Evolutionary conservation across 768 basidiomycete genomes (phyloP).

Genomic region (Candolleomyces aberdarensis): DNA sequence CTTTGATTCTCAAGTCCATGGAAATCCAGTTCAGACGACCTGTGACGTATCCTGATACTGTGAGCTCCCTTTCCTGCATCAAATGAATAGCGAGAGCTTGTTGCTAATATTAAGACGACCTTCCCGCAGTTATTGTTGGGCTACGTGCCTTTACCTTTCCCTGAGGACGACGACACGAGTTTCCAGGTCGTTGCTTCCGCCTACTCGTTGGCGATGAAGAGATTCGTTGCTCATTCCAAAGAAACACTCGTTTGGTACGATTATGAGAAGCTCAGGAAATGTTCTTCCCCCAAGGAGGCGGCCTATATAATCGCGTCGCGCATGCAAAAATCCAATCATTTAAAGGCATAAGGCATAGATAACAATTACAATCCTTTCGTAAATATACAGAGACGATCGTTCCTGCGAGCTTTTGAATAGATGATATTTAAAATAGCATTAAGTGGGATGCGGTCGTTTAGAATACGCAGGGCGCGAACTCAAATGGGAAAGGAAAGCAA

Average conservation of each 20-base stretch:
- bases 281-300: slow-evolving; percentile 53
- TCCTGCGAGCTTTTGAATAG: no score
- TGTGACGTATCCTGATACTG: slow-evolving; percentile 75
- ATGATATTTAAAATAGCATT: no score
- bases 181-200: slow-evolving; percentile 53
- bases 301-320: slow-evolving; percentile 30
- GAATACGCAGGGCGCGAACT: no score
- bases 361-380: no score
- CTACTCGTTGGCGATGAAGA: slow-evolving; percentile 61
- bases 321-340: neutral
- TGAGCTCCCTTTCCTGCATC: slow-evolving; percentile 28
- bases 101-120: neutral
- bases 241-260: slow-evolving; percentile 76
- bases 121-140: slow-evolving; percentile 59
- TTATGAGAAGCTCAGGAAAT: slow-evolving; percentile 64
- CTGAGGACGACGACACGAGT: slow-evolving; percentile 32
- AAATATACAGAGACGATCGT: no score
- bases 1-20: slow-evolving; percentile 71
- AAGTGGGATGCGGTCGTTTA: no score
- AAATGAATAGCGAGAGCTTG: neutral
- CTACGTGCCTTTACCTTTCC: slow-evolving; percentile 45
- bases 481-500: no score
- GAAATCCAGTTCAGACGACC: slow-evolving; percentile 66
- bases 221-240: slow-evolving; percentile 63
- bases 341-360: no score